Conservation (phyloP, 768 basidiomycete species). For the Boletus sp. region DNA sequence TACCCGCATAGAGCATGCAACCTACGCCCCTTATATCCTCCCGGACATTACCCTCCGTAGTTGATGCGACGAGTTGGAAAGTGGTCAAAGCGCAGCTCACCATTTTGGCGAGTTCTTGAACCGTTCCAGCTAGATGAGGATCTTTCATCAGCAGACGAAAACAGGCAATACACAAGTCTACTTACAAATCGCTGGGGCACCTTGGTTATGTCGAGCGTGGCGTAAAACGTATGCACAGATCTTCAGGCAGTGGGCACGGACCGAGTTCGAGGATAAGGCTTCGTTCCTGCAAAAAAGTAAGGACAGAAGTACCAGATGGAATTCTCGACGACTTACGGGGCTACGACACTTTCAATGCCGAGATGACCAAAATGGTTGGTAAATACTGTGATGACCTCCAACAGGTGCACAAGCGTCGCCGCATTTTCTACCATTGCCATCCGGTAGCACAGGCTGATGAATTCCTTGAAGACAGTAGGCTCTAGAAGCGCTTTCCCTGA, state of each 20-base stretch:
- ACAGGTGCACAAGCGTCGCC: slow-evolving; percentile 62
- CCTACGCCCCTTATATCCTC: slow-evolving; percentile 81
- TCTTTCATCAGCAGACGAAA: slow-evolving; percentile 8
- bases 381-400: slow-evolving; percentile 64
- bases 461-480: slow-evolving; percentile 83
- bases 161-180: neutral
- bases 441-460: slow-evolving; percentile 82
- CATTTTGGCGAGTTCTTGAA: slow-evolving; percentile 56
- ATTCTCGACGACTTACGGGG: slow-evolving; percentile 13
- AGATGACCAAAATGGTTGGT: slow-evolving; percentile 39
- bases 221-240: slow-evolving; percentile 81
- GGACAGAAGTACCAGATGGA: neutral
- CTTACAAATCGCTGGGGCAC: slow-evolving; percentile 52
- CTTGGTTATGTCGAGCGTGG: slow-evolving; percentile 58
- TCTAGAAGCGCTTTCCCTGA: slow-evolving; percentile 80
- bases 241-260: slow-evolving; percentile 66
- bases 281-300: slow-evolving; percentile 23
- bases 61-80: slow-evolving; percentile 55
- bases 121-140: slow-evolving; percentile 44
- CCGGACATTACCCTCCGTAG: slow-evolving; percentile 50
- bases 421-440: slow-evolving; percentile 86
- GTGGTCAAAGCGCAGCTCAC: slow-evolving; percentile 61
- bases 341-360: slow-evolving; percentile 18
- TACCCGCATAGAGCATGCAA: slow-evolving; percentile 77
- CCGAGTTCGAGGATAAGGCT: slow-evolving; percentile 31